Evolutionary conservation across 2,329 filamentous ascomycete genomes (phyloP), one percentile per base, ranked within the genome.

Genomic region (Penicillium polonicum): DNA sequence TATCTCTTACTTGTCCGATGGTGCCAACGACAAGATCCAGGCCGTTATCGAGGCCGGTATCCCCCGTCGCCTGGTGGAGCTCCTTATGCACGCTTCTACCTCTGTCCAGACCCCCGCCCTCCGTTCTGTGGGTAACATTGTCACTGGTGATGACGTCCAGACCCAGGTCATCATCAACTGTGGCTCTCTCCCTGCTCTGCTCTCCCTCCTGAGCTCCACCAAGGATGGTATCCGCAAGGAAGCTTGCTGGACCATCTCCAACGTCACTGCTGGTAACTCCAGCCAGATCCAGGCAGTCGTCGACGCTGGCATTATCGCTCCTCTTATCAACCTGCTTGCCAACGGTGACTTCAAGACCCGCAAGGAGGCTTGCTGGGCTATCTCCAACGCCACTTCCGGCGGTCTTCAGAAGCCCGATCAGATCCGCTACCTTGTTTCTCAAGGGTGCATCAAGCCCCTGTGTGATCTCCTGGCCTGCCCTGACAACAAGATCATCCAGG

Each of bases 151-250:
- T 74, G 94, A 99, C 74, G 90, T 99, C 42, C 94, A 99, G 80
- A 99, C 94, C 25, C 94, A 99, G 78, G 92, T 99, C 66, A 97
- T 99, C 76, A 99, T 99, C 79, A 99, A 99, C 85, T 96, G 92
- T 70, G 93, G 94, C 60, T 88, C 94, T 65, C 85, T 99, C 46
- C 88, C 92, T 42, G 95, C 92, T 65, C 85, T 99, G n/a, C 82
- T 97, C 51, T 94, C 92, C 36, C 87, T 99, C 19, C 82, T 99
- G 62, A 93, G 92, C 83, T 97, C 93, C 36, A 94, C 91, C 72
- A 99, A 99, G 84, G 94, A 99, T 72, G 94, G 94, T 27, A 99
- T 99, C 66, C 91, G 94, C 66, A 99, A 99, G 83, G 94, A 99
- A 79, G 94, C 94, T 29, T 99, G 94, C 86, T 99, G 94, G 94